Evolutionary conservation across 495 filamentous ascomycete species (phyloP).

Genomic region (Xylaria castorea): DNA sequence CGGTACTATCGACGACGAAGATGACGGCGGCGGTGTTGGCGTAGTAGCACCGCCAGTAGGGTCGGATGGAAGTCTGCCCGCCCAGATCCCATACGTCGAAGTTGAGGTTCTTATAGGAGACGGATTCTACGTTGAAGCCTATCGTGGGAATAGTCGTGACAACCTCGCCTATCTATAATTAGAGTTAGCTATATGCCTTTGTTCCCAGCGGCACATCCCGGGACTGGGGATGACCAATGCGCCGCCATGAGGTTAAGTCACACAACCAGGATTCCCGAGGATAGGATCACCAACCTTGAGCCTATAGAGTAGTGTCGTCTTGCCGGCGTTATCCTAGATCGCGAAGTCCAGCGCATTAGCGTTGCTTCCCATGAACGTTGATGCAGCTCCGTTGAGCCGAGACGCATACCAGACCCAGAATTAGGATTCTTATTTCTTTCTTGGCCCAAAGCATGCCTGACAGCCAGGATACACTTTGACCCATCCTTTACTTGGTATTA

Average conservation of each 20-base stretch:
- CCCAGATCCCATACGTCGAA: conserved; percentile 99
- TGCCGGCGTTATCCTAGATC: conserved; percentile 92
- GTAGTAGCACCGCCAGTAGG: conserved; percentile 99
- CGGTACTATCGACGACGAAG: conserved; percentile 97
- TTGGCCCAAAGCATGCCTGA: conserved; percentile 81
- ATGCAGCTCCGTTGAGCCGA: not conserved
- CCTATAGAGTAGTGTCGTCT: conserved; percentile 95
- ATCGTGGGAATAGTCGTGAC: conserved; percentile 99
- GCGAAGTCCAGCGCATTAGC: conserved; percentile 26
- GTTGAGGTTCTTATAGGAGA: conserved; percentile 96
- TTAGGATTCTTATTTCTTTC: conserved; percentile 97
- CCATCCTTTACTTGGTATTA: conserved; percentile 64
- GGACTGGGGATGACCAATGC: not conserved
- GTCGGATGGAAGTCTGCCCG: conserved; percentile 94
- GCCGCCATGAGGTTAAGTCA: not conserved
- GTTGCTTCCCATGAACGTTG: not conserved
- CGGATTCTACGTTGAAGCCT: conserved; percentile 98
- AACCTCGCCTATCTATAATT: conserved; percentile 87
- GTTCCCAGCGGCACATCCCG: not conserved
- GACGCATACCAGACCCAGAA: conserved; percentile 82
- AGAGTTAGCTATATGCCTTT: conserved; percentile 14
- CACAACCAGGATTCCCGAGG: conserved; percentile 5
- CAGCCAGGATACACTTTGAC: conserved; percentile 78
- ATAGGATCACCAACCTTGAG: conserved; percentile 71
- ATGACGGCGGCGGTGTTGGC: conserved; percentile 99